Conservation (phyloP, 208 protist genomes). For the Vickermania ingenoplastis region DNA sequence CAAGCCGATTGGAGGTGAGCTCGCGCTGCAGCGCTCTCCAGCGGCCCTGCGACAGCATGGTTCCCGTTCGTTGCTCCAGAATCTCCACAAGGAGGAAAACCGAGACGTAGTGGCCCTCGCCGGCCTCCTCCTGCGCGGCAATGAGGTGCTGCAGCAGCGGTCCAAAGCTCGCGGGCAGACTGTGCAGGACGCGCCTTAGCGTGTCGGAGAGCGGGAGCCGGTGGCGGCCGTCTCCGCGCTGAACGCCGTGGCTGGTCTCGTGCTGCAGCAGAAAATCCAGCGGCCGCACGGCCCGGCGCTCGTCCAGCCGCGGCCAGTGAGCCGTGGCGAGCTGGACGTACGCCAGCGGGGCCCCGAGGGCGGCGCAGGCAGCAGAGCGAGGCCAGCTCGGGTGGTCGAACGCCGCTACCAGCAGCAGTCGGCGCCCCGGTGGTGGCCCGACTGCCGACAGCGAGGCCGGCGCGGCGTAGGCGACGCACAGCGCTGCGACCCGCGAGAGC, state of each 20-base stretch:
- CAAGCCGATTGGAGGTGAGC: slow-evolving; percentile 78
- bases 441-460: neutral
- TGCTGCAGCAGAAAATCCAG: slow-evolving; percentile 44
- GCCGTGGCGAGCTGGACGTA: slow-evolving; percentile 46
- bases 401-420: slow-evolving; percentile 36
- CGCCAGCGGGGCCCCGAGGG: slow-evolving; percentile 30
- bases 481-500: slow-evolving; percentile 21
- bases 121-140: slow-evolving; percentile 43
- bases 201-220: slow-evolving; percentile 64
- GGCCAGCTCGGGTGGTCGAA: slow-evolving; percentile 64
- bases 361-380: slow-evolving; percentile 8
- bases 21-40: slow-evolving; percentile 59
- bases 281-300: slow-evolving; percentile 29
- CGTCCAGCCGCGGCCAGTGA: slow-evolving; percentile 53
- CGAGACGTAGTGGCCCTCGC: slow-evolving; percentile 50
- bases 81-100: slow-evolving; percentile 40
- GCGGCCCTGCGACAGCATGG: slow-evolving; percentile 61
- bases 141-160: slow-evolving; percentile 55
- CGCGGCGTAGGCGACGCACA: slow-evolving; percentile 31
- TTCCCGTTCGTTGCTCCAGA: slow-evolving; percentile 34
- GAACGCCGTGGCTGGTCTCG: slow-evolving; percentile 19
- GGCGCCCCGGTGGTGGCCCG: slow-evolving; percentile 1
- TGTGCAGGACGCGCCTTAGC: slow-evolving; percentile 64
- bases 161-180: slow-evolving; percentile 52
- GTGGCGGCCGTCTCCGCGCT: slow-evolving; percentile 6